Base-by-base conservation (phyloP, 179 eudicot genomes). In the Camellia oleifera region DNA sequence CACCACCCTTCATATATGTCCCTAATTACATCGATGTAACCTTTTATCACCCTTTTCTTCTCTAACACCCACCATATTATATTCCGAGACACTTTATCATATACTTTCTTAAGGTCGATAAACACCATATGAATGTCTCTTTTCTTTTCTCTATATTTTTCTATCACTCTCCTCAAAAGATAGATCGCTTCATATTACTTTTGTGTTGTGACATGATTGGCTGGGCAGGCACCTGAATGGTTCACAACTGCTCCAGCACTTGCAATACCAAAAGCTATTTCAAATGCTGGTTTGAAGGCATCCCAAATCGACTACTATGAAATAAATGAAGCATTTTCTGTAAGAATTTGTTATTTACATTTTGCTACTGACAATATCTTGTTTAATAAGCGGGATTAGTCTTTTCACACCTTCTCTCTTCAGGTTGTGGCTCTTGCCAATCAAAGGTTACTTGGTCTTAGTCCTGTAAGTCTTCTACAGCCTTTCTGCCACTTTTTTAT, bases 361-460 rank as follows among this genome's bases (percentile, higher is more conserved):
- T 18, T 54, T 44, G 32, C 14, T 69, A 58, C 40, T 56, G 7
- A 23, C 5, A 14, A 11, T 64, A 11, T 5, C 7, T 58, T 44
- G 23, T 45, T 52, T 46, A 50, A 44, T 54, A 1, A 20, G n/a
- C 0, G 46, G 77, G 69, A 73, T 53, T 65, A 66, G 54, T 54
- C 23, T 79, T 48, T 14, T 81, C 77, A 32, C 44, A 32, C 44
- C 42, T 78, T 52, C 3, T 78, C 46, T 77, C 40, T 86, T 61
- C 82, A 94, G 98, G 98, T 94, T 78, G 98, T 94, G 56, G 95
- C 97, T 82, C 88, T 94, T 76, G 96, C 92, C 46, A 94, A 94
- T 85, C 96, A 91, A 81, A 94, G 81, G 87, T 75, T 94, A 77
- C 89, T 94, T 58, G 93, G 91, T 65, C 87, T 94, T 81, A 88